Evolutionary conservation across 352 stramenopile genomes (phyloP), one percentile per base, ranked within the genome.

Genomic region (Pythium biforme): DNA sequence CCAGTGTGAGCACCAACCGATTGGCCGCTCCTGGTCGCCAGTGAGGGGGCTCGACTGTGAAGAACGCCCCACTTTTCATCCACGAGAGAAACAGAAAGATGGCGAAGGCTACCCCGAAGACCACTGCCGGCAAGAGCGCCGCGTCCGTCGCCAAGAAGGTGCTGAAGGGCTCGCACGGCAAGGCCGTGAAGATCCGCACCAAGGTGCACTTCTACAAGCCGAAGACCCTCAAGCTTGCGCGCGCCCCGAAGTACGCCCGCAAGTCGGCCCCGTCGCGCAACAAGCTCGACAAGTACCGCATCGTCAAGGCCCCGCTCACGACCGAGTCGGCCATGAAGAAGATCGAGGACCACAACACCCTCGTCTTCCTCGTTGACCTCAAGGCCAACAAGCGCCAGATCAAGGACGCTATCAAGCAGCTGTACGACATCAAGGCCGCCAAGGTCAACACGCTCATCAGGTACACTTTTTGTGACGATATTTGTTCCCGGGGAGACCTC

Each of bases 251-350:
- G 76, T 99, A 99, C 77, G 79, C 89, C n/a, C 81, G 75, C 70
- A 98, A 98, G 83, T 78, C 89, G 64, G 84, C 97, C 34, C 89
- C 94, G 26, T 94, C 82, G 76, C 95, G 97, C 83, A 97, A 89
- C 77, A 97, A 97, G 73, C 83, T 99, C 67, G 96, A 99, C 86
- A 99, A 99, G 89, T 98, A 98, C 87, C 90, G 94, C 77, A 97
- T 99, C 74, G 99, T 99, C 85, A 99, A 99, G 90, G 95, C 97
- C 64, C 98, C 98, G 40, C 81, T 99, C 52, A 99, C 98, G 56
- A 99, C 97, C 37, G 97, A 99, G 82, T 98, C 96, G 72, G 98
- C 97, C 62, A 99, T 99, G 97, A 99, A 99, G 88, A 99, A 99
- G 82, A 99, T 99, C 69, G 98, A 99, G 75, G 97, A 99, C 83